Percentiles rank a stretch among this genome's conserved stretches.
phyloP scores from a whole-genome alignment of 176 grass and related monocot species.

The Carex myosuroides region DNA sequence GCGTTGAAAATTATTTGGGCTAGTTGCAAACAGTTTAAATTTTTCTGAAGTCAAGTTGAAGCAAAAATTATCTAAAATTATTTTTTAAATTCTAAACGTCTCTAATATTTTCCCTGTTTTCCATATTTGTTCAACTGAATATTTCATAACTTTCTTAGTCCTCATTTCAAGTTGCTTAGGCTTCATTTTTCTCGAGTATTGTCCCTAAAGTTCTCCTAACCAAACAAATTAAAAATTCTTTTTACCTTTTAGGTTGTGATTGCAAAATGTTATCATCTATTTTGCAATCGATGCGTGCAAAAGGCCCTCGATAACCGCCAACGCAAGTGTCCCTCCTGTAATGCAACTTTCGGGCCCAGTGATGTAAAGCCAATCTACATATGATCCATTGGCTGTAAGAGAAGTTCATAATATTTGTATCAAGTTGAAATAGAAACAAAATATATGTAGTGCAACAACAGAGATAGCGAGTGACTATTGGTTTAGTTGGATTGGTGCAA shows the following conservation, averaged over 20 bases:
- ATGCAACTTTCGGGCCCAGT: slow-evolving; percentile 56
- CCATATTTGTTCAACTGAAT: too few relatives aligned
- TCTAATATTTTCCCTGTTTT: too few relatives aligned
- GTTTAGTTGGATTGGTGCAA: slow-evolving; percentile 7
- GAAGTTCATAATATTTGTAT: slow-evolving; percentile 6
- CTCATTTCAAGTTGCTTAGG: too few relatives aligned
- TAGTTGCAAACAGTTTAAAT: too few relatives aligned
- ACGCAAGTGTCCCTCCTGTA: slow-evolving; percentile 60
- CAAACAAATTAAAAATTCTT: slow-evolving; percentile 4
- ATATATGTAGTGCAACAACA: slow-evolving; percentile 15
- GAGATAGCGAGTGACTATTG: slow-evolving; percentile 1
- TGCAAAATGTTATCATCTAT: slow-evolving; percentile 92
- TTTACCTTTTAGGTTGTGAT: slow-evolving; percentile 57
- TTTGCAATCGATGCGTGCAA: slow-evolving; percentile 67
- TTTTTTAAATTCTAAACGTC: too few relatives aligned
- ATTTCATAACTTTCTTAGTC: too few relatives aligned
- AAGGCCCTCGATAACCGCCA: slow-evolving; percentile 60
- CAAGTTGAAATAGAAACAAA: slow-evolving; percentile 8
- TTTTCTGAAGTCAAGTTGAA: too few relatives aligned
- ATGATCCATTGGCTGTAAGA: slow-evolving; percentile 27
- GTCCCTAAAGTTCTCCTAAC: not conserved
- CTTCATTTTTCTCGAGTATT: too few relatives aligned
- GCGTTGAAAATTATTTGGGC: too few relatives aligned
- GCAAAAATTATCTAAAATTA: too few relatives aligned
- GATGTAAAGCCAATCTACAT: slow-evolving; percentile 96